Conservation (phyloP, 495 filamentous ascomycete species). For the Penicillium crystallinum region DNA sequence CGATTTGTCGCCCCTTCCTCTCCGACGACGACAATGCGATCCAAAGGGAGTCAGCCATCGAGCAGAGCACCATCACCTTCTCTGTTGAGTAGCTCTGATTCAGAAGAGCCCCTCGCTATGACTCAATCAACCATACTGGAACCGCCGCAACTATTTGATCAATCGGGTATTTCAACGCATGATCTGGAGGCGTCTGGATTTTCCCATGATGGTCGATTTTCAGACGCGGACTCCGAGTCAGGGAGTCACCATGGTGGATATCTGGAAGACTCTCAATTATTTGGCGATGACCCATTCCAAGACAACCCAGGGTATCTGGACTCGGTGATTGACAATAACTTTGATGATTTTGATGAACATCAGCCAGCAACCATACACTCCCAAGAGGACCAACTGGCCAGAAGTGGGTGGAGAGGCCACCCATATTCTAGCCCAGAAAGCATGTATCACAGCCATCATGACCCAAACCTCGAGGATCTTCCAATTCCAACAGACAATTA, state of each 20-base stretch:
- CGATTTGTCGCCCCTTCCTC: conserved; percentile 58
- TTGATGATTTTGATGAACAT: conserved; percentile 37
- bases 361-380: conserved; percentile 10
- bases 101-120: conserved; percentile 34
- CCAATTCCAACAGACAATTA: neutral
- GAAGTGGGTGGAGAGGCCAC: conserved; percentile 1
- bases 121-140: conserved; percentile 40
- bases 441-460: neutral
- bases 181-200: conserved; percentile 30
- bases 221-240: conserved; percentile 38
- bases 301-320: conserved; percentile 48
- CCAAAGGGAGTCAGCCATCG: conserved; percentile 30
- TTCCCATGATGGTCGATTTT: conserved; percentile 42
- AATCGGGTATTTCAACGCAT: conserved; percentile 1
- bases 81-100: conserved; percentile 22
- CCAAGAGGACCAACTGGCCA: neutral
- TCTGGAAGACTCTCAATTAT: conserved; percentile 27
- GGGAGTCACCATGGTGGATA: conserved; percentile 24
- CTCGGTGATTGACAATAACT: conserved; percentile 44
- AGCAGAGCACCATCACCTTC: conserved; percentile 31
- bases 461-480: neutral
- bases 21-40: conserved; percentile 49
- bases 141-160: conserved; percentile 14
- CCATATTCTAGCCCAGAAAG: neutral
- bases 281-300: conserved; percentile 34